Evolutionary conservation across 257 asterid genomes (phyloP).

Genomic region (Nicotiana noctiflora): DNA sequence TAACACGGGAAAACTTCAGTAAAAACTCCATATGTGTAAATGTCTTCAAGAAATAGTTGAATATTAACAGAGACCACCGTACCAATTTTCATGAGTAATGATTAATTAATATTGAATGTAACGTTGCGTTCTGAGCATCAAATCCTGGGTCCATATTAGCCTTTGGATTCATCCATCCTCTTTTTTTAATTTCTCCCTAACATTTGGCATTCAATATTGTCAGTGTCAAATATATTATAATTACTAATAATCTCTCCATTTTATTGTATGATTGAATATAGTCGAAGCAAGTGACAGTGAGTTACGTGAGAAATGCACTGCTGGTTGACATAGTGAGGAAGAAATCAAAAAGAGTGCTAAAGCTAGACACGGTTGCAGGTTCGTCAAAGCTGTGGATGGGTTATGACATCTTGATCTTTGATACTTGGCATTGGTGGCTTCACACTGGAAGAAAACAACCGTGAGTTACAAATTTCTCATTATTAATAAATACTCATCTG

Average conservation of each 20-base stretch:
- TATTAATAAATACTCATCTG: no score
- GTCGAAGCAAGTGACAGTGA: conserved; percentile 3
- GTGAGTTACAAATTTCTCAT: not conserved
- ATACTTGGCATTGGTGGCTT: conserved; percentile 42
- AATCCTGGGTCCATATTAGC: accelerated
- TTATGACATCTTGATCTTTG: conserved; percentile 22
- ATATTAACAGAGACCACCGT: no score
- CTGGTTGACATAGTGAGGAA: conserved; percentile 21
- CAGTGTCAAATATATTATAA: not conserved
- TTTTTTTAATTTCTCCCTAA: not conserved
- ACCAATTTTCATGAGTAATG: no score
- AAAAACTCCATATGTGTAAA: no score
- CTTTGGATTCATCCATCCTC: not conserved
- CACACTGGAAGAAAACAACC: conserved; percentile 28
- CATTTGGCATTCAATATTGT: not conserved
- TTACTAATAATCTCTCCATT: not conserved
- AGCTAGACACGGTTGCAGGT: conserved; percentile 18
- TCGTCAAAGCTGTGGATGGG: conserved; percentile 15
- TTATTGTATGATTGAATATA: not conserved
- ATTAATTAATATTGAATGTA: no score
- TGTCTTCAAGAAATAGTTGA: no score
- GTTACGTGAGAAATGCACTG: not conserved
- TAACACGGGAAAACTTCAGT: no score
- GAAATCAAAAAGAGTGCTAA: conserved; percentile 15
- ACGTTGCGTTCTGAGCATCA: no score